Conservation (phyloP, 352 stramenopile genomes). For the Phytophthora crassamura region DNA sequence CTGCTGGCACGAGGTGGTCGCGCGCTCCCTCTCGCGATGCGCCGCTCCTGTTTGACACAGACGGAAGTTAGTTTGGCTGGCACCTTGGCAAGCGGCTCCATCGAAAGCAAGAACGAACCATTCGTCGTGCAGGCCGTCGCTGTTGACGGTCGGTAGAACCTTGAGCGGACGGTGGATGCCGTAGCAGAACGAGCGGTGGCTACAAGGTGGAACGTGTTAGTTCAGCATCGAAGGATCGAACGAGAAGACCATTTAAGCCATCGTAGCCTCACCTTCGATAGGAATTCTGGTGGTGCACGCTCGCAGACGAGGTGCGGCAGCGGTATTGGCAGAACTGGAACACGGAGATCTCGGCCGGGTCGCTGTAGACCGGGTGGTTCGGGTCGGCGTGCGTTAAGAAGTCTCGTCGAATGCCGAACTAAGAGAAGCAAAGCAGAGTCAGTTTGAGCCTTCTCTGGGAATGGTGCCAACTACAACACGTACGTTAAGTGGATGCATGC, state of each 20-base stretch:
- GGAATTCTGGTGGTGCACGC: slow-evolving; percentile 81
- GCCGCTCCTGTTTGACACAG: slow-evolving; percentile 24
- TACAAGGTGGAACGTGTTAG: slow-evolving; percentile 14
- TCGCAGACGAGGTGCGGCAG: slow-evolving; percentile 78
- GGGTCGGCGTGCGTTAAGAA: slow-evolving; percentile 69
- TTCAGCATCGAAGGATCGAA: slow-evolving; percentile 8
- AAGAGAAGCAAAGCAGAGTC: slow-evolving; percentile 16
- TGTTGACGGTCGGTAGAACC: slow-evolving; percentile 73
- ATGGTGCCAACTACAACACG: slow-evolving; percentile 17
- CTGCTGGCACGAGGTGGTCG: slow-evolving; percentile 36
- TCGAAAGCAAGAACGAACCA: slow-evolving; percentile 37
- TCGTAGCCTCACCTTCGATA: slow-evolving; percentile 60
- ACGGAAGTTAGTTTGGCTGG: slow-evolving; percentile 13
- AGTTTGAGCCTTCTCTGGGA: no score
- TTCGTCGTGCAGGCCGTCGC: slow-evolving; percentile 54
- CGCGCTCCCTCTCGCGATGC: slow-evolving; percentile 30
- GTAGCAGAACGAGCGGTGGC: slow-evolving; percentile 69
- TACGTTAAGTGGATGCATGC: slow-evolving; percentile 83
- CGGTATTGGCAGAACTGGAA: slow-evolving; percentile 77
- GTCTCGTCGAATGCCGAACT: slow-evolving; percentile 64
- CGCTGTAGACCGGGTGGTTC: slow-evolving; percentile 68
- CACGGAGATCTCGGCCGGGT: slow-evolving; percentile 59
- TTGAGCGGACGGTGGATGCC: slow-evolving; percentile 68
- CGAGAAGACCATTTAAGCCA: background rate
- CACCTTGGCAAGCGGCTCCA: slow-evolving; percentile 1